phyloP scores from a whole-genome alignment of 331 rosid genomes.

The Dryas integrifolia region DNA sequence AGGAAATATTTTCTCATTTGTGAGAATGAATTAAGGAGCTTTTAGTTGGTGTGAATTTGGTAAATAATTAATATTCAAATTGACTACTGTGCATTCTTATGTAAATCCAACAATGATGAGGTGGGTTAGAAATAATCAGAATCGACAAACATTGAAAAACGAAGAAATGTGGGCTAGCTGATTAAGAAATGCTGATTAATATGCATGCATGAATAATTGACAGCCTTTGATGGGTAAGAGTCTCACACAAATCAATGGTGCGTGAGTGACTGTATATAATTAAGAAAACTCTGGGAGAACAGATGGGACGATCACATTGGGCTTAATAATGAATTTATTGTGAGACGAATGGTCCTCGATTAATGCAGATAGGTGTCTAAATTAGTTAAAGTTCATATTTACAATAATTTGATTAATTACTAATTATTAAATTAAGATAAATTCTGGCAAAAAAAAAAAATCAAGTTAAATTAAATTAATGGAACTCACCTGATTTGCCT shows the following conservation, averaged over 20 bases:
- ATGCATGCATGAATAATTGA: too few species aligned
- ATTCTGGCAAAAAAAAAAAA: too few species aligned
- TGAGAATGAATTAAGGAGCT: too few species aligned
- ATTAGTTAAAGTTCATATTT: too few species aligned
- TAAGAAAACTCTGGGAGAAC: neutral
- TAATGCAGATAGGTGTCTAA: too few species aligned
- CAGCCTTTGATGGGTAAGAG: neutral
- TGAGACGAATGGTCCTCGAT: neutral
- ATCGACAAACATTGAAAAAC: neutral
- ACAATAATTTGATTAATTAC: too few species aligned
- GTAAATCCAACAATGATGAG: neutral
- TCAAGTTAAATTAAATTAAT: too few species aligned
- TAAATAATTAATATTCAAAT: neutral
- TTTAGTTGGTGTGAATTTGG: neutral
- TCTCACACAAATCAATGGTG: neutral
- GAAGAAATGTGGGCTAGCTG: neutral
- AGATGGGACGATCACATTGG: neutral
- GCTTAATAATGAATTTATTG: neutral
- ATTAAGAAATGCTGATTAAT: too few species aligned
- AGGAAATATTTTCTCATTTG: too few species aligned
- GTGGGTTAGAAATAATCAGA: neutral
- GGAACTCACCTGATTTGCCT: neutral
- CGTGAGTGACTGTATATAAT: neutral
- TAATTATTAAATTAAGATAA: too few species aligned
- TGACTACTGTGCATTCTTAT: neutral